Evolutionary conservation across 2,329 filamentous ascomycete genomes (phyloP), one percentile per base, ranked within the genome.

Genomic region (Orbilia quercus): DNA sequence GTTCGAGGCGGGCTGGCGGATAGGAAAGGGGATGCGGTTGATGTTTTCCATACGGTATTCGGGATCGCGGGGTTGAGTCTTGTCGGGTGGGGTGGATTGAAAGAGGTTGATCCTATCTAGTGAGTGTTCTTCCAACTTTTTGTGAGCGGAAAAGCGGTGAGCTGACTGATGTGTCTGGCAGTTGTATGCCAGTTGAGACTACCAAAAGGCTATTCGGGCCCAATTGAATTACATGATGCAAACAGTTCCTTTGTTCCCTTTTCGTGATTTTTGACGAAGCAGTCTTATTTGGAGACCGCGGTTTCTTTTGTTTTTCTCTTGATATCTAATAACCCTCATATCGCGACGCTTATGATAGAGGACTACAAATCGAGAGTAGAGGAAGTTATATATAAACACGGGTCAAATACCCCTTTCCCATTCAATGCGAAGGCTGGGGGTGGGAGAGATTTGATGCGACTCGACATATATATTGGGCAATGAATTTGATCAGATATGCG

Each of bases 41-140:
- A 99, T 83, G 93, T 99, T 34, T 99, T 96, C 83, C 95, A 99
- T 79, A 98, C 95, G 0, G 83, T 89, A 59, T 99, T 99, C 80
- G 92, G 91, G 22, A 82, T 97, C 75, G 91, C 93, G 18, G 95
- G 95, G 1, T 82, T 99, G 76, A 96, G 92, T 79, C 84, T 99
- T 64, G 82, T 98, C 25, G 88, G 88, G 9, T 91, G 90, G 78
- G 87, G 90, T 5, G 91, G 89, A 0, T 82, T 97, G 45, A 85
- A 90, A 77, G 88, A 90, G 72, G 89, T 99, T 58, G 91, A 99
- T 80, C 91, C 95, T 31, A 87, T 91, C 47, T 99, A 98, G 88
- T 91, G 83, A 83, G 84, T 81, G 11, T 12, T 34, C 47, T 14
- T 18, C 23, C 4, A 31, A 1, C 14, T 0, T 9, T 16, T 36